Conservation (phyloP, 2,329 filamentous ascomycete genomes). For the Elsinoe fawcettii region DNA sequence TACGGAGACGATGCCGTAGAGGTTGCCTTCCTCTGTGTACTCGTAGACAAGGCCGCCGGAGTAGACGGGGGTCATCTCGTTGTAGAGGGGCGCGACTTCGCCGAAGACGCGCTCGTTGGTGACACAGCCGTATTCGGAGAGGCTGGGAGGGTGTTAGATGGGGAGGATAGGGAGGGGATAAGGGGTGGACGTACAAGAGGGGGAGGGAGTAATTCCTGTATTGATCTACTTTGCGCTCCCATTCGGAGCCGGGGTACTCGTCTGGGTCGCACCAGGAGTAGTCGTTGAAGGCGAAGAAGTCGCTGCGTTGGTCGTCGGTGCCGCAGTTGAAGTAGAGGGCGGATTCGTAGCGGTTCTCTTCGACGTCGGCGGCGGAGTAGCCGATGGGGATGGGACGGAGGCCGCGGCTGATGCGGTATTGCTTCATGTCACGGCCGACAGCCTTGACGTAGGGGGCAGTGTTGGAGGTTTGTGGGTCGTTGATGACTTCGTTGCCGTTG, state of each 20-base stretch:
- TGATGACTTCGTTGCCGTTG: slow-evolving; percentile 68
- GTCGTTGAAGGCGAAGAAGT: slow-evolving; percentile 87
- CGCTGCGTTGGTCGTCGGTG: slow-evolving; percentile 69
- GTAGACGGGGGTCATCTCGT: slow-evolving; percentile 82
- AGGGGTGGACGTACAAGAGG: slow-evolving; percentile 52
- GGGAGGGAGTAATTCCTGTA: slow-evolving; percentile 81
- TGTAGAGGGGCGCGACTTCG: slow-evolving; percentile 75
- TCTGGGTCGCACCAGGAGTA: slow-evolving; percentile 78
- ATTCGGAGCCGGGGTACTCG: slow-evolving; percentile 63
- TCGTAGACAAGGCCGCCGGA: slow-evolving; percentile 96
- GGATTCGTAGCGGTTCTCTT: slow-evolving; percentile 73
- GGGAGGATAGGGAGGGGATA: slow-evolving; percentile 16
- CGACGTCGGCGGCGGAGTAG: slow-evolving; percentile 79
- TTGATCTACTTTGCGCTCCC: slow-evolving; percentile 81
- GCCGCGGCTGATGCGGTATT: slow-evolving; percentile 65
- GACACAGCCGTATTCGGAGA: slow-evolving; percentile 91
- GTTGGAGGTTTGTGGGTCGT: slow-evolving; percentile 52
- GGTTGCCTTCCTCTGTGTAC: slow-evolving; percentile 72
- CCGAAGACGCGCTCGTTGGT: slow-evolving; percentile 73
- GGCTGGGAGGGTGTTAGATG: slow-evolving; percentile 32
- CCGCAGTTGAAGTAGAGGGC: slow-evolving; percentile 93
- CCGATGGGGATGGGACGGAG: slow-evolving; percentile 65
- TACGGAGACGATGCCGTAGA: slow-evolving; percentile 72
- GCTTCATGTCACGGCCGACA: slow-evolving; percentile 71
- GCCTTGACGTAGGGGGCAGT: slow-evolving; percentile 65